These are phyloP conservation scores for Vigna trinervia DNA, from an alignment of 306 rosid species.

Conservation along the genomic window DNA sequence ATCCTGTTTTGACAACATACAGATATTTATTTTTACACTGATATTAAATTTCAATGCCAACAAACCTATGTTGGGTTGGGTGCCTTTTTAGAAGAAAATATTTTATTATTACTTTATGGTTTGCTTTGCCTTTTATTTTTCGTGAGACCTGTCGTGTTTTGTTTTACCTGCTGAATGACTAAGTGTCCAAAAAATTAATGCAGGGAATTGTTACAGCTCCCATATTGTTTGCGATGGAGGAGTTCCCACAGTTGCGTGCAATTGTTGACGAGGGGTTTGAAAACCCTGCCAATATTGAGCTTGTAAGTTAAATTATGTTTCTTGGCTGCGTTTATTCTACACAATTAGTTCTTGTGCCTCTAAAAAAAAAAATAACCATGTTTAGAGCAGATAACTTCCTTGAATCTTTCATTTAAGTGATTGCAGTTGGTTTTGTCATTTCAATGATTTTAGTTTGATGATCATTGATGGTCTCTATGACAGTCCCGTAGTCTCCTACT, in stretches of 20 bases:
- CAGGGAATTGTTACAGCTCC: slow-evolving; percentile 98
- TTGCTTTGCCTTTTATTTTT: slow-evolving; percentile 33
- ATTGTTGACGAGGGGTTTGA: slow-evolving; percentile 79
- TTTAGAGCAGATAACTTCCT: not conserved
- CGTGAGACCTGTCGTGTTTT: not conserved
- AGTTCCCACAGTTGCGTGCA: slow-evolving; percentile 81
- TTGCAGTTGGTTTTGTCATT: slow-evolving; percentile 16
- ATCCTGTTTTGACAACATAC: slow-evolving; percentile 11
- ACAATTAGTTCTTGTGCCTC: slow-evolving; percentile 19
- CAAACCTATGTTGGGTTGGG: not conserved
- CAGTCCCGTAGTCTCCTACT: not conserved
- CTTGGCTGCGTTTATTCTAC: slow-evolving; percentile 36
- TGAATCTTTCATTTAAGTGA: slow-evolving; percentile 13
- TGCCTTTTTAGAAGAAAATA: not conserved
- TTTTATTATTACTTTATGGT: not conserved
- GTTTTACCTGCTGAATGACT: slow-evolving; percentile 12
- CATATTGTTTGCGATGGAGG: slow-evolving; percentile 93
- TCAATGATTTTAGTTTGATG: slow-evolving; percentile 18
- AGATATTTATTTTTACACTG: slow-evolving; percentile 11
- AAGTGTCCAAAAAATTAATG: slow-evolving; percentile 40
- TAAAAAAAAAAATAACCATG: slow-evolving; percentile 14
- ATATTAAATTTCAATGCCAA: slow-evolving; percentile 8
- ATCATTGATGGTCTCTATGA: not conserved
- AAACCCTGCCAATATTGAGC: slow-evolving; percentile 70
- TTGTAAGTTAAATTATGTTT: slow-evolving; percentile 62